Evolutionary conservation across 768 basidiomycete species (phyloP).

Genomic region (Mycena metata): DNA sequence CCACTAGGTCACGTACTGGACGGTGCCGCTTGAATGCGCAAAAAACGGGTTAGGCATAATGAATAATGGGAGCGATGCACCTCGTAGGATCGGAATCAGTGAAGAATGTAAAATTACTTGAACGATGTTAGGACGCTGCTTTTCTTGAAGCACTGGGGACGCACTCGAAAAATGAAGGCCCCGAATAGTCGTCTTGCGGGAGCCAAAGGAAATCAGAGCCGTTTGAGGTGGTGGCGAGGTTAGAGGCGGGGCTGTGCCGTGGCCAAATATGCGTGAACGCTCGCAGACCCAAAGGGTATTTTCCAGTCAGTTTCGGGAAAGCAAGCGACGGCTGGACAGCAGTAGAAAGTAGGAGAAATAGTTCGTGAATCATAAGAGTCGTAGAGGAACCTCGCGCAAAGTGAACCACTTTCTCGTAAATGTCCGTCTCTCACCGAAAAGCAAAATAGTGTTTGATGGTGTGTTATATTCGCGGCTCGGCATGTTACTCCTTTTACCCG

Average conservation of each 20-base stretch:
- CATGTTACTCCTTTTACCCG: background rate
- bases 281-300: background rate
- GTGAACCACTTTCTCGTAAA: no score
- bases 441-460: conserved; percentile 4
- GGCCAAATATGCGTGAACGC: conserved; percentile 28
- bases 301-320: conserved; percentile 19
- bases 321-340: conserved; percentile 16
- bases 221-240: conserved; percentile 58
- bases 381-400: no score
- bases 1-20: conserved; percentile 65
- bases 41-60: conserved; percentile 25
- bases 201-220: conserved; percentile 74
- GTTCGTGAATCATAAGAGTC: conserved; percentile 35
- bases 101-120: conserved; percentile 72
- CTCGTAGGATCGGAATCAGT: conserved; percentile 75
- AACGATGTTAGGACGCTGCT: background rate
- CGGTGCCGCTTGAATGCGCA: conserved; percentile 67
- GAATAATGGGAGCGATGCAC: conserved; percentile 53
- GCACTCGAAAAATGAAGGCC: conserved; percentile 80
- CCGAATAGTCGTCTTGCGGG: conserved; percentile 75
- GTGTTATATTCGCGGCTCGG: conserved; percentile 11
- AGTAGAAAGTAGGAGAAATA: conserved; percentile 18
- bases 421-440: no score
- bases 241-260: conserved; percentile 1
- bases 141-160: conserved; percentile 24